Percentiles rank a stretch among this genome's conserved stretches.
These are phyloP conservation scores for Mrakia frigida DNA, from an alignment of 768 basidiomycete genomes.

Conservation along the genomic window DNA sequence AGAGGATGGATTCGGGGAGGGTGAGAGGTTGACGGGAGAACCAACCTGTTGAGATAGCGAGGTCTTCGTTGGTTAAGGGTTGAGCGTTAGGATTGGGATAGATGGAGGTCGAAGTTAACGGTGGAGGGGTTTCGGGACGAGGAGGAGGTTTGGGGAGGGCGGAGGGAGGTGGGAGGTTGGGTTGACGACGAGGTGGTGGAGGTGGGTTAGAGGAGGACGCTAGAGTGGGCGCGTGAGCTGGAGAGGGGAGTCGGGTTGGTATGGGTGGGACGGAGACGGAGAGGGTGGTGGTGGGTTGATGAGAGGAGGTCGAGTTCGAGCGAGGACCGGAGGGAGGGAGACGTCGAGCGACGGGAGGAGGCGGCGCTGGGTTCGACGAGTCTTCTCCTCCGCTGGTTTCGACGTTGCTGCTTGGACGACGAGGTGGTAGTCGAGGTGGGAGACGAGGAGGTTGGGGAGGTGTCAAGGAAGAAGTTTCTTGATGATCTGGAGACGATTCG, in stretches of 20 bases:
- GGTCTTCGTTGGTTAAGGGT: background rate
- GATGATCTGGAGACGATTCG: background rate
- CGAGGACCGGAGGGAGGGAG: background rate
- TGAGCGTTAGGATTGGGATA: conserved; percentile 10
- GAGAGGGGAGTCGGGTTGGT: background rate
- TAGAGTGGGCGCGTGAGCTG: background rate
- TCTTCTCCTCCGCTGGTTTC: no score
- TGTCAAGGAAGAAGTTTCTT: background rate
- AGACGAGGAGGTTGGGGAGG: conserved; percentile 3
- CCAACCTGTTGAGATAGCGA: background rate
- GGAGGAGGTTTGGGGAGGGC: conserved; percentile 8
- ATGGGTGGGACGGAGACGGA: no score
- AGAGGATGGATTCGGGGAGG: background rate
- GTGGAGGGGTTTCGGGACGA: background rate
- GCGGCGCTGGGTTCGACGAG: background rate
- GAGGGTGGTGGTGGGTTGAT: no score
- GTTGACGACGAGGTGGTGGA: conserved; percentile 8
- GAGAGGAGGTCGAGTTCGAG: background rate
- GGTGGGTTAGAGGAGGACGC: background rate
- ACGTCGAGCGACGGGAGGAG: conserved; percentile 1
- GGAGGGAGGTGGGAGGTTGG: background rate
- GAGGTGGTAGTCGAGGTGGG: background rate
- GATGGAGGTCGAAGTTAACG: background rate
- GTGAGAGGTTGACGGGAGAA: background rate
- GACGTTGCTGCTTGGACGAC: conserved; percentile 8